Evolutionary conservation across 1,139 yeast genomes (phyloP).

Genomic region (Suhomyces panamericanus): DNA sequence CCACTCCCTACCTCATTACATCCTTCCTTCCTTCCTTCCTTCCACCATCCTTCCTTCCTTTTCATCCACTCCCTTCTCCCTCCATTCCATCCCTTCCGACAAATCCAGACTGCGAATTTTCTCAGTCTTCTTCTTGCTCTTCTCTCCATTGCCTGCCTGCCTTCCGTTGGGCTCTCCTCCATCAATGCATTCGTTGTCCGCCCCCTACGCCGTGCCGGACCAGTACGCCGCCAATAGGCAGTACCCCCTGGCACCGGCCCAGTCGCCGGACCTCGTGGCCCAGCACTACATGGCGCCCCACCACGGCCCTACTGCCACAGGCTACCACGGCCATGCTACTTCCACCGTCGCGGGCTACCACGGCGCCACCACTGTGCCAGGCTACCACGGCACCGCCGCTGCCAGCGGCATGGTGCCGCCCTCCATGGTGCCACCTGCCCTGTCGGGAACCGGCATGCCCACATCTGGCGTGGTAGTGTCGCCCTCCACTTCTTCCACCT

Average conservation of each 20-base stretch:
- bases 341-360: no score
- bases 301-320: background rate
- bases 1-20: background rate
- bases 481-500: background rate
- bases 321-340: background rate
- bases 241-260: constrained; percentile 1
- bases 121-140: background rate
- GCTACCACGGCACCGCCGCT: no score
- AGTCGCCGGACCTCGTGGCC: background rate
- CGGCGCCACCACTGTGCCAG: no score
- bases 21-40: background rate
- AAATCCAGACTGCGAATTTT: background rate
- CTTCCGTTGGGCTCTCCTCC: background rate
- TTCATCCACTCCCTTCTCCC: background rate
- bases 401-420: background rate
- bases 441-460: background rate
- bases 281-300: background rate
- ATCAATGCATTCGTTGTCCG: constrained; percentile 2
- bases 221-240: constrained; percentile 3
- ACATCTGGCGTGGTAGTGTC: no score
- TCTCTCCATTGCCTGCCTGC: background rate
- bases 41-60: background rate
- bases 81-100: background rate
- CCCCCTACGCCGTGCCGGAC: constrained; percentile 9
- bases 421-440: background rate